Evolutionary conservation across 306 rosid species (phyloP).

Genomic region (Sophora flavescens): DNA sequence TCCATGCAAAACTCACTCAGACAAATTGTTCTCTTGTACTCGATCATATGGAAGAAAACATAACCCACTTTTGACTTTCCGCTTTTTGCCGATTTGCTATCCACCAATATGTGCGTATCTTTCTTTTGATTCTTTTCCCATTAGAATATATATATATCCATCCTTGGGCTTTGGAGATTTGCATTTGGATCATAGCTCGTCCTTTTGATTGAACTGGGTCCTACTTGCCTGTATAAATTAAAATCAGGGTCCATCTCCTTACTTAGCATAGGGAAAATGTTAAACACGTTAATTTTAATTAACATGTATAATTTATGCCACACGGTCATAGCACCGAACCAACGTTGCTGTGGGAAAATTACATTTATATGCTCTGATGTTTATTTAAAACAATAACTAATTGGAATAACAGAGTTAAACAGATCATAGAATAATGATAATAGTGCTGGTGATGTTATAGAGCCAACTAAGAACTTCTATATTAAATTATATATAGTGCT

Average conservation of each 20-base stretch:
- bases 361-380: too few relatives aligned
- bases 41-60: background rate
- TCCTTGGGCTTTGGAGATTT: too few relatives aligned
- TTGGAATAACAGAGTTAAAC: too few relatives aligned
- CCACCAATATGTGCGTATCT: background rate
- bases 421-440: background rate
- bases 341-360: background rate
- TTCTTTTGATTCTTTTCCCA: slow-evolving; percentile 12
- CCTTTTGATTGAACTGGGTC: background rate
- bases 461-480: background rate
- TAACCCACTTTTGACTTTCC: background rate
- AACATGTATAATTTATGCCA: background rate
- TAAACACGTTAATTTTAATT: background rate
- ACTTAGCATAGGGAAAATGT: background rate
- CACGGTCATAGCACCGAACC: background rate
- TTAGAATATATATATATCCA: background rate
- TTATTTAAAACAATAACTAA: too few relatives aligned
- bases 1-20: slow-evolving; percentile 3
- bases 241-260: background rate
- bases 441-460: background rate
- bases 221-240: background rate
- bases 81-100: background rate
- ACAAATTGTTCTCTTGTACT: background rate
- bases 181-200: background rate
- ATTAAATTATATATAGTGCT: background rate